phyloP scores from a whole-genome alignment of 2,329 filamentous ascomycete genomes.

The Mycosphaerella sp. region DNA sequence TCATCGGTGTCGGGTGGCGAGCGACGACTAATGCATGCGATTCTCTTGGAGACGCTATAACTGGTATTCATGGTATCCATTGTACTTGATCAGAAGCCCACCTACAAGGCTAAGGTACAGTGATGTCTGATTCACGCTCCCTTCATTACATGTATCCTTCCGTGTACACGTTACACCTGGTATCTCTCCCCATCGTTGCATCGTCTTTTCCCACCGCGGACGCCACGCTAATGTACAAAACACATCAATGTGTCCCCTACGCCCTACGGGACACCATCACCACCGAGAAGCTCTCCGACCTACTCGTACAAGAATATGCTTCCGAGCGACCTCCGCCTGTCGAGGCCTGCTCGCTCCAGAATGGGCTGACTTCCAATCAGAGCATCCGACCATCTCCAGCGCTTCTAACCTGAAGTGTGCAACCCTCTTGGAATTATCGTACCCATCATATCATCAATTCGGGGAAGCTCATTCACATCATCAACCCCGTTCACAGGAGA shows the following conservation, averaged over 20 bases:
- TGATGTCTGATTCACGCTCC: background rate
- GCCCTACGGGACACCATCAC: background rate
- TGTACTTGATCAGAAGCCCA: too few species aligned
- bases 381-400: constrained; percentile 4
- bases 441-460: constrained; percentile 13
- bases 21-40: background rate
- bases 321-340: constrained; percentile 4
- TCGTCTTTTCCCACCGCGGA: constrained; percentile 1
- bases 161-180: background rate
- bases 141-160: background rate
- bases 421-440: constrained; percentile 15
- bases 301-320: constrained; percentile 4
- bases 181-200: background rate
- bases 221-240: constrained; percentile 2
- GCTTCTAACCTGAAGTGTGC: constrained; percentile 21
- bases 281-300: background rate
- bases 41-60: background rate
- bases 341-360: background rate
- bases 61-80: background rate
- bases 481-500: constrained; percentile 18
- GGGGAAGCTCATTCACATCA: constrained; percentile 8
- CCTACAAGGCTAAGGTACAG: background rate
- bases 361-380: background rate
- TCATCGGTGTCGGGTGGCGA: background rate
- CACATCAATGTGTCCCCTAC: background rate